Conservation (phyloP, 495 filamentous ascomycete genomes). For the Aspergillus heteromorphus region DNA sequence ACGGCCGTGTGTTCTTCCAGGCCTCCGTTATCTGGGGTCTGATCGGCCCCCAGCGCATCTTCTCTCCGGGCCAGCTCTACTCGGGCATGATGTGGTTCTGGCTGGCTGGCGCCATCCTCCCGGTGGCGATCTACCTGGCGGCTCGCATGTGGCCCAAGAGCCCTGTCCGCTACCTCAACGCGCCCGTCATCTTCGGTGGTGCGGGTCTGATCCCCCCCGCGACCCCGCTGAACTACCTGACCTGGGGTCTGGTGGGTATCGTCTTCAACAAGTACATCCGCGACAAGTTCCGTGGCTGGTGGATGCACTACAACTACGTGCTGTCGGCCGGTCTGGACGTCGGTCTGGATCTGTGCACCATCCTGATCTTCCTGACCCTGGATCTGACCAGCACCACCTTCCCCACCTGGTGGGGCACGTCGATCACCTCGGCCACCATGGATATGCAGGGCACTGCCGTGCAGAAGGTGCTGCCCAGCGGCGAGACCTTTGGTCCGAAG, state of each 20-base stretch:
- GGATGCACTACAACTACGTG: constrained; percentile 76
- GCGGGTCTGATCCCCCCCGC: constrained; percentile 45
- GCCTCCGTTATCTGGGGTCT: constrained; percentile 52
- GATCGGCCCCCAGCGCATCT: constrained; percentile 48
- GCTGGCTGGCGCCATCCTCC: constrained; percentile 43
- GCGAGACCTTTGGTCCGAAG: constrained; percentile 56
- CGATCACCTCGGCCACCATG: constrained; percentile 38
- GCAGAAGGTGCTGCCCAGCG: constrained; percentile 26
- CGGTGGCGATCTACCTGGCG: constrained; percentile 40
- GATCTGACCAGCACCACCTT: constrained; percentile 46
- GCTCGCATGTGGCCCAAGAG: constrained; percentile 41
- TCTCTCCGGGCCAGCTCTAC: constrained; percentile 46
- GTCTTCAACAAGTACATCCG: constrained; percentile 63
- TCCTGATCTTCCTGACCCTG: constrained; percentile 68
- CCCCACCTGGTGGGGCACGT: constrained; percentile 65
- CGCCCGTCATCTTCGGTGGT: constrained; percentile 46
- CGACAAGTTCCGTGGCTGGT: constrained; percentile 61
- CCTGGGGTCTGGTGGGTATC: constrained; percentile 64
- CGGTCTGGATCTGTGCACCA: constrained; percentile 58
- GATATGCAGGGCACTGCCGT: constrained; percentile 39
- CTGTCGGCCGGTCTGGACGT: constrained; percentile 66
- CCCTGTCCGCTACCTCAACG: constrained; percentile 38
- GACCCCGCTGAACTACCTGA: constrained; percentile 49
- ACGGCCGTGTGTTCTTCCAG: constrained; percentile 57
- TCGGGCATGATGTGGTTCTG: constrained; percentile 44